Base-by-base conservation (phyloP, 2,329 filamentous ascomycete genomes). In the Scedosporium minutisporum region DNA sequence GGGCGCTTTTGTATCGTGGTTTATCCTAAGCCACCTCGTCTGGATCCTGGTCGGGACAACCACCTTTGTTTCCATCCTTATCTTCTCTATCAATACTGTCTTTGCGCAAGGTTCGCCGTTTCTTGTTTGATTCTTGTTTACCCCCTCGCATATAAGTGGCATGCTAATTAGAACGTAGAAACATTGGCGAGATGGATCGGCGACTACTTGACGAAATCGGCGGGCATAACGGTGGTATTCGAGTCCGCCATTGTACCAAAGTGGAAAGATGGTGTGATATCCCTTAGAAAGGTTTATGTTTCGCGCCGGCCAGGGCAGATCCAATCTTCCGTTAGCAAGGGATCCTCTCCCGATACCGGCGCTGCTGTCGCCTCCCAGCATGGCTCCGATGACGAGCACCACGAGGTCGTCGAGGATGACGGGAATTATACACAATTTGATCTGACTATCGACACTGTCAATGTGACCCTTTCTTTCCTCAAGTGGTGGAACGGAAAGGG, bases 401-500 rank as follows among this genome's bases (percentile, higher is more conserved):
- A 67, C 3, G 74, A 76, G 21, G 80, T 84, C 65, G 83, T 87
- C 10, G 33, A 38, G 63, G 93, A 97, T 70, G 93, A 97, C 71
- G 91, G 90, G 18, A 99, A 99, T 71, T 99, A 97, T 73, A 97
- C 93, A 0, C 95, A 99, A 68, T 99, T 97, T 68, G 95, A 99
- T 70, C 80, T 99, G 16, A 96, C 92, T 0, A 91, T 99, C 64
- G 91, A 95, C 65, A 96, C 91, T 0, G 91, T 99, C 65, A 96
- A 99, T 70, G 93, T 99, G 51, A 97, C 93, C 0, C 75, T 99
- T 27, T 99, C 95, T 0, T 97, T 99, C 68, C 82, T 92, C n/a
- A 97, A 97, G 72, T 99, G 95, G 95, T 96, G 96, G 85, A 97
- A 96, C 68, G 93, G 95, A 23, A 97, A 93, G 73, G 95, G 95